Percentiles rank a stretch among this genome's conserved stretches.
phyloP scores from a whole-genome alignment of 2,329 filamentous ascomycete genomes.

The Fusarium domesticum region DNA sequence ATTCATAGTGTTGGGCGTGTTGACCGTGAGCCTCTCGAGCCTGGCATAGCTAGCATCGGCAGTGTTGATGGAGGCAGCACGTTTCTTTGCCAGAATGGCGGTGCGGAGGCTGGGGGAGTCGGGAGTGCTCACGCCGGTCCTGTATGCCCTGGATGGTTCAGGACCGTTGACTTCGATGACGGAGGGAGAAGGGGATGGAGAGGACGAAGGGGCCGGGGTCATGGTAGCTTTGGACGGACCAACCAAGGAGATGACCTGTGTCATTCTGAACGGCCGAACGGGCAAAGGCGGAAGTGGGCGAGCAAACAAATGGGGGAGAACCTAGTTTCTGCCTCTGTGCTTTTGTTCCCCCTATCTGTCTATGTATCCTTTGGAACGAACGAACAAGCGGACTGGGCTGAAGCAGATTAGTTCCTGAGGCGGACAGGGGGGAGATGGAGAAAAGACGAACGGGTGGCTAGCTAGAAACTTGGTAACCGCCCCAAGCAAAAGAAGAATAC shows the following conservation, averaged over 20 bases:
- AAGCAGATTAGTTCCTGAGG: no score
- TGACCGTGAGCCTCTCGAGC: slow-evolving; percentile 31
- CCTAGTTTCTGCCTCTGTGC: not conserved
- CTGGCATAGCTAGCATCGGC: slow-evolving; percentile 41
- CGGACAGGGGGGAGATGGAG: no score
- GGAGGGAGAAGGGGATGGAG: slow-evolving; percentile 5
- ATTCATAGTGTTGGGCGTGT: slow-evolving; percentile 29
- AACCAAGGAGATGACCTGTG: slow-evolving; percentile 31
- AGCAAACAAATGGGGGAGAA: slow-evolving; percentile 3
- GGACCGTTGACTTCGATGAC: slow-evolving; percentile 25
- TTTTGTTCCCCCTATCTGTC: not conserved
- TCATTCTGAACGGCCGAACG: slow-evolving; percentile 21
- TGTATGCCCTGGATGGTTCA: slow-evolving; percentile 19
- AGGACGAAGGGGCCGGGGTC: slow-evolving; percentile 18
- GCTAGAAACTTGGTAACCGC: no score
- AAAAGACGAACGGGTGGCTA: no score
- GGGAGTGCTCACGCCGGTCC: slow-evolving; percentile 19
- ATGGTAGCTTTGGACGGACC: slow-evolving; percentile 22
- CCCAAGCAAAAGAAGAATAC: no score
- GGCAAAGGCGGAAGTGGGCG: slow-evolving; percentile 18
- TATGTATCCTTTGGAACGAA: no score
- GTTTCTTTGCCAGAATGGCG: slow-evolving; percentile 37
- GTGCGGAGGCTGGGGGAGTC: slow-evolving; percentile 29
- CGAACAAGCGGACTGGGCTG: no score
- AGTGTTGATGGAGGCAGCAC: slow-evolving; percentile 45